A percentile compares a stretch with the other conserved stretches of the same genome.
These are phyloP conservation scores for Seminavis robusta DNA, from an alignment of 108 stramenopile genomes.

Conservation along the genomic window DNA sequence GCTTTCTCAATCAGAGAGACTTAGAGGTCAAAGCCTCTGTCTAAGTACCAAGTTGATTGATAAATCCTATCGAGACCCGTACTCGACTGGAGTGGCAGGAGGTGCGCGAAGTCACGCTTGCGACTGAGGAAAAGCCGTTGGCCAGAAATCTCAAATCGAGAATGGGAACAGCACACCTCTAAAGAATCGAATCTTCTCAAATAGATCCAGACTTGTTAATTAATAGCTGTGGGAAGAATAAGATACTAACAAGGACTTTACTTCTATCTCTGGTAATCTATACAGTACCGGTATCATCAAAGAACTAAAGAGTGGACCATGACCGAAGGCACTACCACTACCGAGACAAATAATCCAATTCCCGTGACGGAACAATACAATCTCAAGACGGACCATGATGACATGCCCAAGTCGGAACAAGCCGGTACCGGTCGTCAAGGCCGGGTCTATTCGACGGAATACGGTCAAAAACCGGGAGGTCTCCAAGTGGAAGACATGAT, in stretches of 20 bases:
- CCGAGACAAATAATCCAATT: not conserved
- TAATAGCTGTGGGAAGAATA: not conserved
- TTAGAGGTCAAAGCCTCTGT: no score
- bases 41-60: no score
- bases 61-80: no score
- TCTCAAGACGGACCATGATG: not conserved
- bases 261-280: not conserved
- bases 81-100: no score
- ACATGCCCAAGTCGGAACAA: not conserved
- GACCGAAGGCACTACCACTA: not conserved
- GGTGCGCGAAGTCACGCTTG: not conserved
- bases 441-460: slow-evolving; percentile 6
- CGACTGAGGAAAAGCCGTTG: not conserved
- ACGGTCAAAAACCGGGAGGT: slow-evolving; percentile 16
- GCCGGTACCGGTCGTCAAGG: no score
- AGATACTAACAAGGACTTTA: not conserved
- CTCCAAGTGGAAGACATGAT: slow-evolving; percentile 25
- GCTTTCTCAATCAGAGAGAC: no score
- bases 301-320: not conserved
- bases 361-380: not conserved
- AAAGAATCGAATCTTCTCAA: not conserved
- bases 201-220: not conserved
- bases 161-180: not conserved
- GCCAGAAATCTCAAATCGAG: not conserved
- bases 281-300: not conserved